Evolutionary conservation across 2,329 filamentous ascomycete genomes (phyloP).

Genomic region (Talaromyces islandicus): DNA sequence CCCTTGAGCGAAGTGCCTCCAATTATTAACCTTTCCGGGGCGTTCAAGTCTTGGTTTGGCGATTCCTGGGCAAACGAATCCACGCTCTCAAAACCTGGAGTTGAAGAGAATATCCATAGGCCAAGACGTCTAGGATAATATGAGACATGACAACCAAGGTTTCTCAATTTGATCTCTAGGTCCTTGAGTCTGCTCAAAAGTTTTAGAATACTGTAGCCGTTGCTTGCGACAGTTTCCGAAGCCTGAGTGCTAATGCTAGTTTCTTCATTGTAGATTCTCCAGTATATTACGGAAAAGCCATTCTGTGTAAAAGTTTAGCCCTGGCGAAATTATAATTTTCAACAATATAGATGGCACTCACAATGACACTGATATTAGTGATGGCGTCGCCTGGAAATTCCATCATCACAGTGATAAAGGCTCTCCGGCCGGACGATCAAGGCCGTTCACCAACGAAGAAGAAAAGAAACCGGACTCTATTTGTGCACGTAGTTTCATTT

Average conservation of each 20-base stretch:
- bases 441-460: slow-evolving; percentile 18
- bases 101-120: slow-evolving; percentile 36
- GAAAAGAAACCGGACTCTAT: slow-evolving; percentile 19
- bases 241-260: slow-evolving; percentile 20
- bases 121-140: slow-evolving; percentile 32
- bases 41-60: slow-evolving; percentile 12
- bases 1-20: slow-evolving; percentile 29
- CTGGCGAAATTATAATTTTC: neutral
- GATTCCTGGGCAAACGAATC: slow-evolving; percentile 20
- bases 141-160: slow-evolving; percentile 31
- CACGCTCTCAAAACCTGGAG: slow-evolving; percentile 31
- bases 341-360: slow-evolving; percentile 21
- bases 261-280: slow-evolving; percentile 38
- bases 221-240: slow-evolving; percentile 26
- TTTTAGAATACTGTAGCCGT: slow-evolving; percentile 31
- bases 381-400: slow-evolving; percentile 38
- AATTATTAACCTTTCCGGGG: slow-evolving; percentile 24
- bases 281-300: slow-evolving; percentile 38
- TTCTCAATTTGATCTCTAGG: slow-evolving; percentile 30
- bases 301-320: slow-evolving; percentile 27
- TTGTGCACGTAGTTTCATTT: slow-evolving; percentile 28
- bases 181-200: slow-evolving; percentile 35
- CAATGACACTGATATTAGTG: slow-evolving; percentile 38
- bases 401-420: slow-evolving; percentile 27
- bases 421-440: slow-evolving; percentile 10